These are phyloP conservation scores for Ciborinia camelliae DNA, from an alignment of 2,329 filamentous ascomycete species.

Conservation along the genomic window DNA sequence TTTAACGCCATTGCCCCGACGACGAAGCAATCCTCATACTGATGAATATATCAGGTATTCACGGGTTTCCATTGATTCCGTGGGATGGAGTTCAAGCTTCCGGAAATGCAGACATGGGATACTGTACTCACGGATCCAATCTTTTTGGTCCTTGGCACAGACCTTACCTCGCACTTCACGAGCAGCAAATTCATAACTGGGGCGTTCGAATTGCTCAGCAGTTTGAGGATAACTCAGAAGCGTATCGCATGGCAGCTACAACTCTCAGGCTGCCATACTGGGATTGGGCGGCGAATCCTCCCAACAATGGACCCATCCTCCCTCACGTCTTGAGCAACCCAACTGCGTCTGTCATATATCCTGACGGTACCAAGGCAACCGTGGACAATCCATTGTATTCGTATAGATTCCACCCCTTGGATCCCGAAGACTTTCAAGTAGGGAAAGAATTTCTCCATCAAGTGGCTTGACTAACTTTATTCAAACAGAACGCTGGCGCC, in stretches of 20 bases:
- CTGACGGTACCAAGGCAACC: slow-evolving; percentile 52
- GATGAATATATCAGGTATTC: slow-evolving; percentile 8
- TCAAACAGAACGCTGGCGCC: not conserved
- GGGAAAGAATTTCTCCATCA: not conserved
- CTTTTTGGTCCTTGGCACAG: slow-evolving; percentile 81
- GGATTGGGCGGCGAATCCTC: slow-evolving; percentile 48
- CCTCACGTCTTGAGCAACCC: slow-evolving; percentile 23
- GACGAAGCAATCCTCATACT: not conserved
- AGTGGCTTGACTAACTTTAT: too few relatives aligned
- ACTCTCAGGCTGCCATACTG: slow-evolving; percentile 46
- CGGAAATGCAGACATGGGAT: slow-evolving; percentile 65
- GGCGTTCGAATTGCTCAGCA: slow-evolving; percentile 46
- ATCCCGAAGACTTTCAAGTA: slow-evolving; percentile 10
- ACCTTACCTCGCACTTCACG: slow-evolving; percentile 64
- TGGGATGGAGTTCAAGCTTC: slow-evolving; percentile 14
- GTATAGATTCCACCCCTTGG: slow-evolving; percentile 54
- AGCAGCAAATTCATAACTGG: slow-evolving; percentile 46
- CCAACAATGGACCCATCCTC: slow-evolving; percentile 41
- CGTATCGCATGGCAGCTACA: slow-evolving; percentile 44
- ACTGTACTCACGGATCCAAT: slow-evolving; percentile 71
- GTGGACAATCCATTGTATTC: slow-evolving; percentile 60
- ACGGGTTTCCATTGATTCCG: slow-evolving; percentile 37
- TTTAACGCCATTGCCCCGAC: not conserved
- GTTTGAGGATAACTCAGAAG: slow-evolving; percentile 45
- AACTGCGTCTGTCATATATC: slow-evolving; percentile 16